phyloP scores from a whole-genome alignment of 257 asterid genomes.

The Rhazya stricta region DNA sequence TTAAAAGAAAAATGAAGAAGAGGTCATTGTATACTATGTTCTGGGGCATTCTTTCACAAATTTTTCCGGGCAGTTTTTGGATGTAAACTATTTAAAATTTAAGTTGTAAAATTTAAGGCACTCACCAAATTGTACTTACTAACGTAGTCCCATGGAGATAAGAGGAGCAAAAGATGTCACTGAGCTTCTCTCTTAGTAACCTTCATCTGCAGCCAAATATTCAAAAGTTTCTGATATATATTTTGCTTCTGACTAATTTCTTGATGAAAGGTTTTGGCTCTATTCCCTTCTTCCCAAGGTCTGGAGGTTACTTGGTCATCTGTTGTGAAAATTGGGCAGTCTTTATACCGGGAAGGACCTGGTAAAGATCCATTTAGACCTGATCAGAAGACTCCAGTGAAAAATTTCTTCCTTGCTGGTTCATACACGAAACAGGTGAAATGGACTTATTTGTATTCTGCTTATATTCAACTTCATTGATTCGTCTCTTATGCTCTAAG shows the following conservation, averaged over 20 bases:
- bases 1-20: background rate
- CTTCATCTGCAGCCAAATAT: background rate
- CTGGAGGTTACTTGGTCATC: slow-evolving; percentile 93
- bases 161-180: no score
- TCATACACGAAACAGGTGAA: slow-evolving; percentile 94
- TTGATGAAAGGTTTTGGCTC: slow-evolving; percentile 60
- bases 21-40: no score
- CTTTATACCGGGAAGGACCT: slow-evolving; percentile 93
- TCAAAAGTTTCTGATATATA: background rate
- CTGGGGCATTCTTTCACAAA: background rate
- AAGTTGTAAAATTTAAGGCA: no score
- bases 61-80: background rate
- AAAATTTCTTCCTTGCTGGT: slow-evolving; percentile 94
- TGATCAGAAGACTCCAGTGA: slow-evolving; percentile 88
- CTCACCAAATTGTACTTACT: background rate
- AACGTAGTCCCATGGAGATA: background rate
- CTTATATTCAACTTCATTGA: background rate
- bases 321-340: slow-evolving; percentile 90
- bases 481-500: background rate
- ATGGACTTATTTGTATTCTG: background rate
- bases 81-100: no score
- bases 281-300: slow-evolving; percentile 97
- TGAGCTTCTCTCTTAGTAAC: background rate
- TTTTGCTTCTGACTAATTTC: background rate
- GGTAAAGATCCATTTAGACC: slow-evolving; percentile 99